A percentile compares a stretch with the other conserved stretches of the same genome.
phyloP scores from a whole-genome alignment of 768 basidiomycete species.

The Auricularia auricula-judae region DNA sequence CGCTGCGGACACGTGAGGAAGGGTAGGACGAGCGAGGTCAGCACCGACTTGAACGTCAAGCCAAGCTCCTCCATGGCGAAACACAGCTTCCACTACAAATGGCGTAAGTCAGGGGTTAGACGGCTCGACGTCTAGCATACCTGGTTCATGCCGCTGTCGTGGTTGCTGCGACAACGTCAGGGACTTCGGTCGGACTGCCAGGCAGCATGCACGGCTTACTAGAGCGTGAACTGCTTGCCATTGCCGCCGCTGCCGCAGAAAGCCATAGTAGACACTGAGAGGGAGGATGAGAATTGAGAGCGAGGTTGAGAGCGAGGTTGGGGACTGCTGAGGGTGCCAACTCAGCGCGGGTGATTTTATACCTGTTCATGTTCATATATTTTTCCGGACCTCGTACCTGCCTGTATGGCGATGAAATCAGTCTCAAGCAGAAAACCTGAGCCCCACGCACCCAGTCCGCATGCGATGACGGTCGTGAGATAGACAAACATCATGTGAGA shows the following conservation, averaged over 20 bases:
- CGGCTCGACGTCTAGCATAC: not conserved
- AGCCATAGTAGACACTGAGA: not conserved
- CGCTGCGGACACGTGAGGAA: not conserved
- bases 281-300: not conserved
- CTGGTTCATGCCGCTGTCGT: constrained; percentile 7
- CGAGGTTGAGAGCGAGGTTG: not conserved
- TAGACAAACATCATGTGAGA: not conserved
- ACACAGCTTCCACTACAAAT: not conserved
- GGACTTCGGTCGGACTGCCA: not conserved
- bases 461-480: not conserved
- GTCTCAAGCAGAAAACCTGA: not conserved
- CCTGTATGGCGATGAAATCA: not conserved
- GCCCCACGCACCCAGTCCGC: not conserved
- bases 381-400: not conserved
- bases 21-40: not conserved
- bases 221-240: constrained; percentile 20
- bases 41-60: constrained; percentile 1
- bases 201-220: not conserved
- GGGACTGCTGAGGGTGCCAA: not conserved
- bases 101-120: not conserved
- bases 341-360: not conserved
- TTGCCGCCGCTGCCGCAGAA: not conserved
- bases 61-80: constrained; percentile 1
- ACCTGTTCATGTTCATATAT: not conserved
- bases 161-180: not conserved